Percentiles rank a stretch among this genome's conserved stretches.
These are phyloP conservation scores for Camelina laxa DNA, from an alignment of 345 rosid genomes.

Conservation along the genomic window DNA sequence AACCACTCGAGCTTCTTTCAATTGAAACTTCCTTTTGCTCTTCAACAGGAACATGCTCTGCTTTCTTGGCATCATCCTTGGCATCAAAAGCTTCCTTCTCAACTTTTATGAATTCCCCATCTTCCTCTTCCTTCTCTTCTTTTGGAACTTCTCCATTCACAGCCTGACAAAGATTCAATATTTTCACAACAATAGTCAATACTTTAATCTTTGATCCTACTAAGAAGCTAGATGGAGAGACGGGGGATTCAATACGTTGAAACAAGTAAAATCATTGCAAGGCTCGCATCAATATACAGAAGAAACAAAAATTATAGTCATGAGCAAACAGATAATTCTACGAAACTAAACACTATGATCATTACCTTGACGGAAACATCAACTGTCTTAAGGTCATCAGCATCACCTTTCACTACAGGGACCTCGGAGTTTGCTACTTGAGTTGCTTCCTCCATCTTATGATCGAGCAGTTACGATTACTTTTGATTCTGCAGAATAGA, in stretches of 20 bases:
- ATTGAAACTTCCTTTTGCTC: conserved; percentile 40
- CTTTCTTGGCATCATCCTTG: conserved; percentile 54
- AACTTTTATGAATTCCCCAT: conserved; percentile 92
- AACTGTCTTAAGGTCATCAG: conserved; percentile 46
- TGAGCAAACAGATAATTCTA: conserved; percentile 19
- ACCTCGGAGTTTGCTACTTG: conserved; percentile 54
- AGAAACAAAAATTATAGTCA: not conserved
- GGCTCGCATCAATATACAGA: not conserved
- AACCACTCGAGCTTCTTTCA: conserved; percentile 64
- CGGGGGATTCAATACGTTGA: not conserved
- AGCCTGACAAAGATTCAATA: conserved; percentile 46
- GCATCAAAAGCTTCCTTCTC: conserved; percentile 78
- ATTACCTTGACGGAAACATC: conserved; percentile 62
- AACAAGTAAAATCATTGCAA: conserved; percentile 16
- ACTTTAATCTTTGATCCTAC: conserved; percentile 7
- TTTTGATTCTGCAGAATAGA: conserved; percentile 30
- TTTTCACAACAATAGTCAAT: conserved; percentile 11
- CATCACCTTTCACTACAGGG: conserved; percentile 55
- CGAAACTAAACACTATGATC: conserved; percentile 20
- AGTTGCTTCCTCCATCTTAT: conserved; percentile 67
- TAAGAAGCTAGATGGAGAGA: conserved; percentile 15
- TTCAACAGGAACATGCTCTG: conserved; percentile 36
- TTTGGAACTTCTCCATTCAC: conserved; percentile 55
- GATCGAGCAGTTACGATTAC: conserved; percentile 25
- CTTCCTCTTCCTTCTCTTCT: conserved; percentile 77